Evolutionary conservation across 176 grass and related monocot genomes (phyloP).

Genomic region (Alloteropsis semialata): DNA sequence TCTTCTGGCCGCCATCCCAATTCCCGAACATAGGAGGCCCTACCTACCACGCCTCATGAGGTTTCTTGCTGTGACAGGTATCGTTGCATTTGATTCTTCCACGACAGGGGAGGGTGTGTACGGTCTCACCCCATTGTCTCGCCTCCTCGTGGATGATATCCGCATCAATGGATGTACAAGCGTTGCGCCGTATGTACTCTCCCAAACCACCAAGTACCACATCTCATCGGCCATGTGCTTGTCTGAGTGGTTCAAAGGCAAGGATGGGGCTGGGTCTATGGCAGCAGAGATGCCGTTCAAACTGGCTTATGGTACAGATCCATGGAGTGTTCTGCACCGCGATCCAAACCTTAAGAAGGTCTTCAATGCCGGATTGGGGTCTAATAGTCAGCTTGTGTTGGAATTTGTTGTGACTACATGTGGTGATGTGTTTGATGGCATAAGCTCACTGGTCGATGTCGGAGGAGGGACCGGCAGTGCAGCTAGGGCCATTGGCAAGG

Average conservation of each 20-base stretch:
- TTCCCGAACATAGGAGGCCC: neutral
- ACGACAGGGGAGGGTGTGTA: neutral
- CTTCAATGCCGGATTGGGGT: constrained; percentile 34
- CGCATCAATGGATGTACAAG: neutral
- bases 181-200: constrained; percentile 1
- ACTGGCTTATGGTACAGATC: neutral
- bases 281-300: constrained; percentile 3
- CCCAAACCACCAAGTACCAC: neutral
- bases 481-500: constrained; percentile 13
- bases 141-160: constrained; percentile 8
- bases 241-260: constrained; percentile 34
- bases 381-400: neutral
- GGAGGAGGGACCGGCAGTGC: constrained; percentile 35
- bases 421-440: constrained; percentile 25
- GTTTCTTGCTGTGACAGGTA: neutral
- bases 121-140: constrained; percentile 20
- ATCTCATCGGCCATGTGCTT: neutral
- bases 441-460: constrained; percentile 46
- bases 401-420: neutral
- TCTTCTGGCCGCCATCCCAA: constrained; percentile 13
- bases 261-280: neutral
- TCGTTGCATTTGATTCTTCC: neutral
- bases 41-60: constrained; percentile 37
- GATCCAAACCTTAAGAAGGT: neutral
- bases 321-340: neutral